Conservation (phyloP, 306 rosid species). For the Cyclanthera cordifolia region DNA sequence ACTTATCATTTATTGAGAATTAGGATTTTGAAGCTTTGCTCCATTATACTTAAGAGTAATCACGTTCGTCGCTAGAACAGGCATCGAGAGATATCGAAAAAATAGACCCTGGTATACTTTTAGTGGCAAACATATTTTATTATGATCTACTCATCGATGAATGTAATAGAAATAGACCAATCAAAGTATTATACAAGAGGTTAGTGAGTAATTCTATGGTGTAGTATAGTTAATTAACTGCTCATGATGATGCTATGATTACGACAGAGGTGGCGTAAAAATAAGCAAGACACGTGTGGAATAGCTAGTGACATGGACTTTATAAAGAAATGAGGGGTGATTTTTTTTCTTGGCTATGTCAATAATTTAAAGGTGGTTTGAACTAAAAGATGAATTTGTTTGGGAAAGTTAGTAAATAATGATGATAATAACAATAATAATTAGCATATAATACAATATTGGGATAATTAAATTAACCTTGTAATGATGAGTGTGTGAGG, state of each 20-base stretch:
- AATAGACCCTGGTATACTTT: too few species aligned
- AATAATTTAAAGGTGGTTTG: too few species aligned
- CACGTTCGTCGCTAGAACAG: too few species aligned
- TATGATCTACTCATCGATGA: background rate
- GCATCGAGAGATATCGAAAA: too few species aligned
- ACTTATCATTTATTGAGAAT: background rate
- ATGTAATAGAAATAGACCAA: too few species aligned
- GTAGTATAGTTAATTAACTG: background rate
- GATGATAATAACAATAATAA: background rate
- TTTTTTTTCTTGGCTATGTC: background rate
- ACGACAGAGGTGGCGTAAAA: background rate
- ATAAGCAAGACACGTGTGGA: background rate
- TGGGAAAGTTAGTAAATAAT: background rate
- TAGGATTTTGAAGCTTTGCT: too few species aligned
- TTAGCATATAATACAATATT: background rate
- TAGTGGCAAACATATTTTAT: background rate
- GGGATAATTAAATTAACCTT: background rate
- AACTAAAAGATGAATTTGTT: background rate
- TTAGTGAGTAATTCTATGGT: too few species aligned
- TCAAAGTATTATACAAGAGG: too few species aligned
- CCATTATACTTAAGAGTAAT: too few species aligned
- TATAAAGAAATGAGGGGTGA: background rate
- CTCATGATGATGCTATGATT: background rate
- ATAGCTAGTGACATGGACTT: background rate
- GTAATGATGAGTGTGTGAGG: constrained; percentile 1